Evolutionary conservation across 2,329 filamentous ascomycete genomes (phyloP).

Genomic region (Boeremia exigua): DNA sequence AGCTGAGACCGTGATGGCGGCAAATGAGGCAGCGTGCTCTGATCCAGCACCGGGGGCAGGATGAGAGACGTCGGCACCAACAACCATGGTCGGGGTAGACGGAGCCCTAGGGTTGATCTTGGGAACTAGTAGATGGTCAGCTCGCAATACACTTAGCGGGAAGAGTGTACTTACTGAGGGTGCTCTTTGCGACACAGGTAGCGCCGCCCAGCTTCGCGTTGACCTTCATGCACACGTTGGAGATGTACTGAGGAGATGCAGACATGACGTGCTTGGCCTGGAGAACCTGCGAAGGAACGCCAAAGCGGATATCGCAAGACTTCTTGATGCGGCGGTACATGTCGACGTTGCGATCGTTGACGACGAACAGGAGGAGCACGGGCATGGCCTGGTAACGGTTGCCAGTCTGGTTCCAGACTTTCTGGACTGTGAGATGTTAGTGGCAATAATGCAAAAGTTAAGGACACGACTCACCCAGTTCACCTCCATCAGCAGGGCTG

Average conservation of each 20-base stretch:
- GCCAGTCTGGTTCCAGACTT: constrained; percentile 63
- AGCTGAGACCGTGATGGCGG: constrained; percentile 82
- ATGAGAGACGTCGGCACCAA: constrained; percentile 92
- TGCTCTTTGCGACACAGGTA: constrained; percentile 62
- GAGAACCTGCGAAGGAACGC: constrained; percentile 84
- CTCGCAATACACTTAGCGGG: neutral
- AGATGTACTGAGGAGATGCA: constrained; percentile 81
- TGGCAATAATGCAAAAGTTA: neutral
- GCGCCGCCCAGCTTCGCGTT: constrained; percentile 92
- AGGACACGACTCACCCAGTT: constrained; percentile 36
- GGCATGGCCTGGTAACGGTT: constrained; percentile 64
- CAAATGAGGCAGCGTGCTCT: constrained; percentile 69
- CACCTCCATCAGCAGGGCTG: constrained; percentile 49
- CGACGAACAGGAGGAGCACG: constrained; percentile 80
- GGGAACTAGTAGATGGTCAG: neutral
- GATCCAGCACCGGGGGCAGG: constrained; percentile 64
- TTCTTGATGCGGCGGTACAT: constrained; percentile 89
- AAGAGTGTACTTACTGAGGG: constrained; percentile 26
- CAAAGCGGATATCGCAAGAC: constrained; percentile 82
- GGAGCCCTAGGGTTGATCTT: constrained; percentile 22
- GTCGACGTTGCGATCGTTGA: constrained; percentile 72
- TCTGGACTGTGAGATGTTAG: constrained; percentile 51
- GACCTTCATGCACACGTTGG: constrained; percentile 95
- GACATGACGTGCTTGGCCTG: constrained; percentile 72
- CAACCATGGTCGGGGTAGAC: constrained; percentile 70